Evolutionary conservation across 2,329 filamentous ascomycete species (phyloP).

Genomic region (Metarhizium rileyi): DNA sequence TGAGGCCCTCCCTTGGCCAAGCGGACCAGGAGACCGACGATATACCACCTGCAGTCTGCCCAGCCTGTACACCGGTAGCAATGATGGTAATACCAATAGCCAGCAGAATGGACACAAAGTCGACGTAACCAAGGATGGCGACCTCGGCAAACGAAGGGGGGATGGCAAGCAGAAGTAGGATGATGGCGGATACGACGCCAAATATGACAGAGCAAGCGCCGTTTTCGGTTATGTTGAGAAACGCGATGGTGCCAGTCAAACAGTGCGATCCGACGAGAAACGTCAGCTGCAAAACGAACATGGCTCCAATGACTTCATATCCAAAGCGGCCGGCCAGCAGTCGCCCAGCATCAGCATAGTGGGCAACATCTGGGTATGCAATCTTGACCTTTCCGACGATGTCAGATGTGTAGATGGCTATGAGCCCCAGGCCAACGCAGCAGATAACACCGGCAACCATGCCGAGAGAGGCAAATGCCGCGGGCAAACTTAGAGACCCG

Average conservation of each 20-base stretch:
- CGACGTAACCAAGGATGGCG: conserved; percentile 31
- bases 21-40: conserved; percentile 22
- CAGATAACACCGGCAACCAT: conserved; percentile 40
- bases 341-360: conserved; percentile 54
- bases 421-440: conserved; percentile 31
- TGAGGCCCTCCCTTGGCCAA: conserved; percentile 27
- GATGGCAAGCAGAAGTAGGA: conserved; percentile 28
- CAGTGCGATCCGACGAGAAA: conserved; percentile 59
- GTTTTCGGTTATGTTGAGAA: conserved; percentile 49
- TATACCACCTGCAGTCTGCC: conserved; percentile 9
- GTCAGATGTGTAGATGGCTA: conserved; percentile 39
- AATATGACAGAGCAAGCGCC: conserved; percentile 29
- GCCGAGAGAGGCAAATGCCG: conserved; percentile 42
- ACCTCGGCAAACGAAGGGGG: conserved; percentile 31
- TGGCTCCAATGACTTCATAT: conserved; percentile 46
- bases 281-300: conserved; percentile 49
- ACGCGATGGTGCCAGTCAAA: conserved; percentile 53
- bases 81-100: conserved; percentile 55
- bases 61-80: conserved; percentile 38
- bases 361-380: conserved; percentile 41
- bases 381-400: conserved; percentile 31
- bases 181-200: conserved; percentile 25
- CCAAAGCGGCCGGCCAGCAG: conserved; percentile 47
- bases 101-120: conserved; percentile 47
- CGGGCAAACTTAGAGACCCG: conserved; percentile 40